Conservation (phyloP, 2,329 filamentous ascomycete genomes). For the Diaporthe aspalathi region DNA sequence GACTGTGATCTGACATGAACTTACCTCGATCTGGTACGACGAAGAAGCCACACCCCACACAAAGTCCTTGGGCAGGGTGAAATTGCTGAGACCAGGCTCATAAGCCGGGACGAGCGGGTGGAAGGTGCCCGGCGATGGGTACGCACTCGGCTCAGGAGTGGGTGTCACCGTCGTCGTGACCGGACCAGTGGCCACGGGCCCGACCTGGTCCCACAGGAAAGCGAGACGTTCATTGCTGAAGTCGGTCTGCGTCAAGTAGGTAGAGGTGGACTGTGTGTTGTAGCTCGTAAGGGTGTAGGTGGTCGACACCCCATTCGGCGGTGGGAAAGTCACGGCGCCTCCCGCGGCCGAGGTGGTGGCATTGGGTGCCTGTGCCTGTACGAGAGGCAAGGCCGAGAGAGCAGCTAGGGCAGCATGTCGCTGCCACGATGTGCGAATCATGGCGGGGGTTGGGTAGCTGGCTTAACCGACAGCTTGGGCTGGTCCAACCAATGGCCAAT, state of each 20-base stretch:
- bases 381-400: not conserved
- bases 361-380: not conserved
- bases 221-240: conserved; percentile 30
- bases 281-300: conserved; percentile 4
- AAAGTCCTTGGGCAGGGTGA: conserved; percentile 25
- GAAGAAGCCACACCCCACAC: conserved; percentile 32
- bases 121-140: conserved; percentile 15
- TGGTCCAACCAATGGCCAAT: not conserved
- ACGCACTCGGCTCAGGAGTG: conserved; percentile 8
- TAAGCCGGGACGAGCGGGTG: conserved; percentile 25
- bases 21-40: conserved; percentile 31
- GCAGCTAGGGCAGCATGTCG: not conserved
- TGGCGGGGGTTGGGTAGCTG: not conserved
- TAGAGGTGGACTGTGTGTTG: not conserved
- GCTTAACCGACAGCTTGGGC: not conserved
- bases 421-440: not conserved
- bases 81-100: conserved; percentile 16
- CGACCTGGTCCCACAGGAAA: conserved; percentile 30
- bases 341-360: not conserved
- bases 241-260: conserved; percentile 26
- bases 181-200: conserved; percentile 26
- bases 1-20: not conserved
- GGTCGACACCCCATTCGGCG: conserved; percentile 7
- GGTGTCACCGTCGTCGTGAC: conserved; percentile 25
- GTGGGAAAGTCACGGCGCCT: not conserved